A percentile compares a stretch with the other conserved stretches of the same genome.
These are phyloP conservation scores for Pichia ethanolica DNA, from an alignment of 805 yeast genomes.

Conservation along the genomic window DNA sequence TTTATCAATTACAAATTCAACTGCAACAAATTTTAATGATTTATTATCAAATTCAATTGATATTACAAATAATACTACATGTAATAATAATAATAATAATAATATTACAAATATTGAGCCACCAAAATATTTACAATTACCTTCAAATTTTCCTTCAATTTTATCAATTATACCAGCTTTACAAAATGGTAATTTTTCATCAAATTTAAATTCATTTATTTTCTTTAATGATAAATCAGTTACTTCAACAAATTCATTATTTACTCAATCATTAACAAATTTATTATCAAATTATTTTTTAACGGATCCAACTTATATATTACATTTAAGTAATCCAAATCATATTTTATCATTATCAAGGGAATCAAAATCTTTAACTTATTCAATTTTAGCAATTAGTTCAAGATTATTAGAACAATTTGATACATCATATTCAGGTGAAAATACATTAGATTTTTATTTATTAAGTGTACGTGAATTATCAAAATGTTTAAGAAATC, in stretches of 20 bases:
- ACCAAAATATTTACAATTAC: conserved; percentile 6
- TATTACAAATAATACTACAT: too few relatives aligned
- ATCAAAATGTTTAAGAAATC: conserved; percentile 30
- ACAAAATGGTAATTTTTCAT: conserved; percentile 3
- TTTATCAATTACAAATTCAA: too few relatives aligned
- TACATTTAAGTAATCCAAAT: conserved; percentile 7
- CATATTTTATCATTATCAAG: conserved; percentile 32
- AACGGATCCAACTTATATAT: conserved; percentile 8
- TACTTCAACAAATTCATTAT: conserved; percentile 1
- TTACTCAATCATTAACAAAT: conserved; percentile 6
- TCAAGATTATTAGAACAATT: conserved; percentile 23
- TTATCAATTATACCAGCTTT: conserved; percentile 8
- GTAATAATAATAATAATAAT: too few relatives aligned
- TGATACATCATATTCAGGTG: conserved; percentile 15
- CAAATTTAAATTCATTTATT: conserved; percentile 7
- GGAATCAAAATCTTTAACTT: conserved; percentile 23
- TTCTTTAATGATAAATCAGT: conserved; percentile 10
- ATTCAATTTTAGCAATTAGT: conserved; percentile 23
- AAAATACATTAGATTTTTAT: conserved; percentile 24
- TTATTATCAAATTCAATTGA: too few relatives aligned
- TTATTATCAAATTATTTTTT: conserved; percentile 9
- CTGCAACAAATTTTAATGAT: too few relatives aligned
- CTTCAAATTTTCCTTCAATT: conserved; percentile 6
- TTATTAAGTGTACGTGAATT: conserved; percentile 24
- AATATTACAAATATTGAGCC: background rate